Evolutionary conservation across 345 rosid genomes (phyloP).

Genomic region (Bruguiera gymnorhiza): DNA sequence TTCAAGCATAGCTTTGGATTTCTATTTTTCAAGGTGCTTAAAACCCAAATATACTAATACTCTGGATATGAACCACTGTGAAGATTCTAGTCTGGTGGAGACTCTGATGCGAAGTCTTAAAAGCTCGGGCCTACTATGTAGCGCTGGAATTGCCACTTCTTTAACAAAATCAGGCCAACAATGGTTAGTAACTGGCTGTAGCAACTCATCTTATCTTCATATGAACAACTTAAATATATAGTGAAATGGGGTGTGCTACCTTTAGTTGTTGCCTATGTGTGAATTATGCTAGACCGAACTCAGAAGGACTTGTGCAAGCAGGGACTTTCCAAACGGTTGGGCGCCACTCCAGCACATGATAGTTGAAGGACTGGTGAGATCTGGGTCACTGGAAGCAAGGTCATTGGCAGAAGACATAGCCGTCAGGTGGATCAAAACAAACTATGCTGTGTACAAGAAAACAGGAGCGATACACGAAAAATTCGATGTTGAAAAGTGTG

Average conservation of each 20-base stretch:
- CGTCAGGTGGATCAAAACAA: slow-evolving; percentile 71
- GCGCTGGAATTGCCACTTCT: slow-evolving; percentile 75
- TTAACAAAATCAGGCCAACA: slow-evolving; percentile 64
- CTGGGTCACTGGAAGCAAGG: slow-evolving; percentile 49
- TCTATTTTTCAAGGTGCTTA: not conserved
- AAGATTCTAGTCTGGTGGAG: slow-evolving; percentile 61
- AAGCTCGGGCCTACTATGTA: slow-evolving; percentile 59
- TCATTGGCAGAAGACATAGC: slow-evolving; percentile 71
- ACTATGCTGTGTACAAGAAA: slow-evolving; percentile 45
- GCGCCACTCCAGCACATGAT: slow-evolving; percentile 81
- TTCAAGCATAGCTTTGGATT: not conserved
- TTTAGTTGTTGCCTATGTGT: not conserved
- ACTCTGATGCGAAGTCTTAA: slow-evolving; percentile 48
- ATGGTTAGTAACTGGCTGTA: slow-evolving; percentile 43
- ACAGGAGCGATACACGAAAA: slow-evolving; percentile 60
- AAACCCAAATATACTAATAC: not conserved
- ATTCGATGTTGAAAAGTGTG: slow-evolving; percentile 43
- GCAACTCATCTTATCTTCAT: no score
- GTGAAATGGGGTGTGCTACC: not conserved
- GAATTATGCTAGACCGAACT: not conserved
- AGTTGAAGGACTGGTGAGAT: slow-evolving; percentile 64
- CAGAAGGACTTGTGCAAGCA: slow-evolving; percentile 18
- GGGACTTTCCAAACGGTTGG: slow-evolving; percentile 98
- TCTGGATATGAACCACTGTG: slow-evolving; percentile 14
- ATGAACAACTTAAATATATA: not conserved